These are phyloP conservation scores for Hortiboletus rubellus DNA, from an alignment of 1,284 basidiomycete genomes.

Conservation along the genomic window DNA sequence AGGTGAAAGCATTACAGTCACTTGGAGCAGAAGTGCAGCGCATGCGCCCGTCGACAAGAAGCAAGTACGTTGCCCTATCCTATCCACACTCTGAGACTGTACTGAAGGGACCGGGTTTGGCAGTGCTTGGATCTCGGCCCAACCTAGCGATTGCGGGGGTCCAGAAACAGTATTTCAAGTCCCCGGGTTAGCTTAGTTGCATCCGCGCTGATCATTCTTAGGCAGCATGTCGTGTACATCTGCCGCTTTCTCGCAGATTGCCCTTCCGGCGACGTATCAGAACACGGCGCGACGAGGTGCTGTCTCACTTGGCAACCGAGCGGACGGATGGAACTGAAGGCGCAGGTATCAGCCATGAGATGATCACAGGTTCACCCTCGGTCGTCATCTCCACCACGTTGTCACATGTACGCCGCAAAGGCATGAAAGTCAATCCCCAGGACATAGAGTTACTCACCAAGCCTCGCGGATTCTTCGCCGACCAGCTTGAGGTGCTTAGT, in stretches of 20 bases:
- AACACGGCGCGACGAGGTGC: slow-evolving; percentile 83
- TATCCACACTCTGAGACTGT: no score
- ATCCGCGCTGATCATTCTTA: background rate
- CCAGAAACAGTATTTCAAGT: no score
- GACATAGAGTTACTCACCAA: slow-evolving; percentile 46
- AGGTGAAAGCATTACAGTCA: slow-evolving; percentile 79
- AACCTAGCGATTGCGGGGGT: no score
- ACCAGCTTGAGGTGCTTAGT: slow-evolving; percentile 82
- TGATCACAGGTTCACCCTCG: slow-evolving; percentile 42
- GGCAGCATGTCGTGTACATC: slow-evolving; percentile 28
- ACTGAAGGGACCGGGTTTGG: no score
- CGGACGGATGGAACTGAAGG: slow-evolving; percentile 31
- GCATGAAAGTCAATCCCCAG: slow-evolving; percentile 32
- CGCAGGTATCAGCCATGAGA: slow-evolving; percentile 30
- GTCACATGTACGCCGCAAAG: slow-evolving; percentile 43
- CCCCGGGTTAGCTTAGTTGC: background rate
- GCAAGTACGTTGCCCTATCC: slow-evolving; percentile 61
- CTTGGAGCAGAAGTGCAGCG: slow-evolving; percentile 88
- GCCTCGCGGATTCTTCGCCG: slow-evolving; percentile 84
- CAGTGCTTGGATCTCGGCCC: no score
- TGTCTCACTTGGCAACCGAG: slow-evolving; percentile 62
- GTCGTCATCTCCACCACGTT: slow-evolving; percentile 60
- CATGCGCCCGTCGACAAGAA: slow-evolving; percentile 88
- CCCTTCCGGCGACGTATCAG: slow-evolving; percentile 43
- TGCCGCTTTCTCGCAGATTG: slow-evolving; percentile 40